A percentile compares a stretch with the other conserved stretches of the same genome.
Evolutionary conservation across 1,284 basidiomycete species (phyloP).

Genomic region (Farysia itapuensis): DNA sequence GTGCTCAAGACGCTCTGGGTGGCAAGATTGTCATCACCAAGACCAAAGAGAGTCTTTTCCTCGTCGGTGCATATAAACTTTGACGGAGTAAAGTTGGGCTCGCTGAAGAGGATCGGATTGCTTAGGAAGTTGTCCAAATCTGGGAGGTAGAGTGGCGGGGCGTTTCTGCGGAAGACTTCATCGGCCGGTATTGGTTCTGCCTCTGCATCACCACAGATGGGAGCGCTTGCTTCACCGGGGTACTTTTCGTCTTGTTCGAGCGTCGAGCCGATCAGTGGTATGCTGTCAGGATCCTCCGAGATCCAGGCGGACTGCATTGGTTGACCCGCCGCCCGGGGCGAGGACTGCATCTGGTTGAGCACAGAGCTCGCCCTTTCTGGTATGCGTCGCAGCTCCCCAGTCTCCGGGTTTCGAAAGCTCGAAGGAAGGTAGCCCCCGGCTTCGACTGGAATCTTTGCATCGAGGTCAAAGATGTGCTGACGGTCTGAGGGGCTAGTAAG

Average conservation of each 20-base stretch:
- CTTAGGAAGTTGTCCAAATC: constrained; percentile 52
- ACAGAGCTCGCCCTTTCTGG: constrained; percentile 25
- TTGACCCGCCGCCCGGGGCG: no score
- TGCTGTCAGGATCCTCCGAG: not conserved
- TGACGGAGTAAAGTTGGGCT: constrained; percentile 34
- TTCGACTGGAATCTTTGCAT: constrained; percentile 20
- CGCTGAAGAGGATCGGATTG: constrained; percentile 27
- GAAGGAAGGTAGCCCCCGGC: constrained; percentile 15
- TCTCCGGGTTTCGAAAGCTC: constrained; percentile 6
- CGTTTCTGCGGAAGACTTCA: constrained; percentile 46
- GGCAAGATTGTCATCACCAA: constrained; percentile 2
- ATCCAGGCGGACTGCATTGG: not conserved
- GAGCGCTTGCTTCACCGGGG: not conserved
- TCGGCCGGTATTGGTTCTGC: constrained; percentile 39
- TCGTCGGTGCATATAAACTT: constrained; percentile 20
- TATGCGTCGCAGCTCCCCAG: constrained; percentile 10
- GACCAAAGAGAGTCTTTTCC: constrained; percentile 39
- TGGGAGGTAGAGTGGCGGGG: constrained; percentile 57
- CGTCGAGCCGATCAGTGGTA: not conserved
- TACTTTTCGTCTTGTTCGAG: not conserved
- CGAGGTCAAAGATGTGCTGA: constrained; percentile 30
- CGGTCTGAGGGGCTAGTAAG: constrained; percentile 3
- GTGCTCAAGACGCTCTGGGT: not conserved
- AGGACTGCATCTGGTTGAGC: constrained; percentile 1
- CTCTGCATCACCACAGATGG: constrained; percentile 6